Percentiles rank a stretch among this genome's conserved stretches.
phyloP scores from a whole-genome alignment of 495 filamentous ascomycete species.

The Stereocaulon alpinum region DNA sequence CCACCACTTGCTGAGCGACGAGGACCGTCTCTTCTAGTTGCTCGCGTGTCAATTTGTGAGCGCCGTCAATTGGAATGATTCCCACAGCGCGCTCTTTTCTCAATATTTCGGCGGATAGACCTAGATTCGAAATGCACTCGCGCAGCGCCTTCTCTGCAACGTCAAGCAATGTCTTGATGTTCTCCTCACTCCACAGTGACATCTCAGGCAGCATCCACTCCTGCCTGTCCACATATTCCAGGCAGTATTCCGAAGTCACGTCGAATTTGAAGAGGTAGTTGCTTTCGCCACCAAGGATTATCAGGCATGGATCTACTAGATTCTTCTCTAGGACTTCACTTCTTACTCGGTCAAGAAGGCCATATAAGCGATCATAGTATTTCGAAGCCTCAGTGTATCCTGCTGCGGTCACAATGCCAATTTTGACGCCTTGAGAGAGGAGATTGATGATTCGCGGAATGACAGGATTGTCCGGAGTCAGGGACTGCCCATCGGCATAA shows the following conservation, averaged over 20 bases:
- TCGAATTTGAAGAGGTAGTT: slow-evolving; percentile 81
- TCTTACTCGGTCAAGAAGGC: slow-evolving; percentile 75
- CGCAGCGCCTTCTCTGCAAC: slow-evolving; percentile 72
- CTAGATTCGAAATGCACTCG: slow-evolving; percentile 67
- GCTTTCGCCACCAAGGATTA: slow-evolving; percentile 85
- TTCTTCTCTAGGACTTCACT: slow-evolving; percentile 31
- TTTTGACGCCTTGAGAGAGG: slow-evolving; percentile 49
- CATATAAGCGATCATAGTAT: slow-evolving; percentile 77
- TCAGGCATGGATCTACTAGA: slow-evolving; percentile 55
- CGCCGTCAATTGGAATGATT: slow-evolving; percentile 54
- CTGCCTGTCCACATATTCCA: slow-evolving; percentile 52
- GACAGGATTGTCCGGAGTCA: slow-evolving; percentile 63
- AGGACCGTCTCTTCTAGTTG: slow-evolving; percentile 92
- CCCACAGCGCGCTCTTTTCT: slow-evolving; percentile 92
- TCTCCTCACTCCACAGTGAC: slow-evolving; percentile 67
- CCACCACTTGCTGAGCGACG: slow-evolving; percentile 81
- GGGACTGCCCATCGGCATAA: slow-evolving; percentile 81
- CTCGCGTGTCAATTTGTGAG: slow-evolving; percentile 66
- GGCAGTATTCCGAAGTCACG: slow-evolving; percentile 39
- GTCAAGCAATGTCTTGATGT: slow-evolving; percentile 71
- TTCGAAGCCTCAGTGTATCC: slow-evolving; percentile 80
- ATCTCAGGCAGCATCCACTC: slow-evolving; percentile 84
- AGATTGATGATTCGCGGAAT: slow-evolving; percentile 68
- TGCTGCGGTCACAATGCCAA: slow-evolving; percentile 94
- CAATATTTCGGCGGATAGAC: slow-evolving; percentile 63